Evolutionary conservation across 768 basidiomycete species (phyloP).

Genomic region (Tephrocybe sp.): DNA sequence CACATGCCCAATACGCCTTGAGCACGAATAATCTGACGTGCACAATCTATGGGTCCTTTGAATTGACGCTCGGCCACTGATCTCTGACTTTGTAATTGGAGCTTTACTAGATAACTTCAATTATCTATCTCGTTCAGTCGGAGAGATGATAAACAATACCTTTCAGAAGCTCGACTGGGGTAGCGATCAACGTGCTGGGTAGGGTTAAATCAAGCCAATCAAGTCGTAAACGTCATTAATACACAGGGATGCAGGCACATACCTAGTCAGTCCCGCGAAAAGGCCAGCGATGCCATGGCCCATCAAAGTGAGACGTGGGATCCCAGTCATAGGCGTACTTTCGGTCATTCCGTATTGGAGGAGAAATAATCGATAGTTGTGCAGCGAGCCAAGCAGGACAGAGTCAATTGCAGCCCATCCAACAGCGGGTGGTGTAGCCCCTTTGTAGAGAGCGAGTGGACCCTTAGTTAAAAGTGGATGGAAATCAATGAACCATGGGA

Average conservation of each 20-base stretch:
- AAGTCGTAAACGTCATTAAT: conserved; percentile 1
- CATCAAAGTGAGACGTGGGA: conserved; percentile 52
- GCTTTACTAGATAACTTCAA: conserved; percentile 52
- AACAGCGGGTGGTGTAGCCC: conserved; percentile 67
- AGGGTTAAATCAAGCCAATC: conserved; percentile 5
- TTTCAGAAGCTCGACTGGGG: conserved; percentile 79
- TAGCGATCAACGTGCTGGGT: conserved; percentile 62
- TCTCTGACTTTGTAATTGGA: conserved; percentile 64
- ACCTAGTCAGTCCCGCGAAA: conserved; percentile 71
- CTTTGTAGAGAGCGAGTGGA: conserved; percentile 67
- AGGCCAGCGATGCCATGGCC: conserved; percentile 69
- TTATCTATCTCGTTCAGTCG: conserved; percentile 48
- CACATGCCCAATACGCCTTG: conserved; percentile 70
- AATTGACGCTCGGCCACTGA: conserved; percentile 50
- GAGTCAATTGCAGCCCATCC: conserved; percentile 77
- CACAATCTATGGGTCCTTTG: conserved; percentile 65
- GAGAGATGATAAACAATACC: conserved; percentile 32
- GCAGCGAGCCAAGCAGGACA: conserved; percentile 63
- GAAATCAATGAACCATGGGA: not conserved
- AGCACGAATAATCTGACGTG: conserved; percentile 54
- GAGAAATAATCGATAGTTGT: conserved; percentile 68
- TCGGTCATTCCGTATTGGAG: conserved; percentile 54
- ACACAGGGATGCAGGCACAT: conserved; percentile 12
- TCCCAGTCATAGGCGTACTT: conserved; percentile 36
- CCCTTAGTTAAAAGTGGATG: conserved; percentile 34